These are phyloP conservation scores for Argentina anserina DNA, from an alignment of 306 rosid genomes.

Conservation along the genomic window DNA sequence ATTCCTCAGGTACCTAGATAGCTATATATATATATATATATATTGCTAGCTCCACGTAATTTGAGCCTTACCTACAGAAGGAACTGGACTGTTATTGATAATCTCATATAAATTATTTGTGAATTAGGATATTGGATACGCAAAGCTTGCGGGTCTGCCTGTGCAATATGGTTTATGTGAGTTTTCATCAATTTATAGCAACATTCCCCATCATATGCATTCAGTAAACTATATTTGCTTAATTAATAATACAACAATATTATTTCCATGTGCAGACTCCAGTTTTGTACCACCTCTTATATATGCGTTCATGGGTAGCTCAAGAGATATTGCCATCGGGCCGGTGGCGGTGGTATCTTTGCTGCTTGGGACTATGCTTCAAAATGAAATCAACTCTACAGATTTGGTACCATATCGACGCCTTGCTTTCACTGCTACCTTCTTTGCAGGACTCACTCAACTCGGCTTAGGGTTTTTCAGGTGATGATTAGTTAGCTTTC, in stretches of 20 bases:
- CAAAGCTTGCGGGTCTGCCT: conserved; percentile 34
- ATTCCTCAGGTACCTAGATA: conserved; percentile 60
- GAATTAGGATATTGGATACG: conserved; percentile 32
- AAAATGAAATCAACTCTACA: conserved; percentile 31
- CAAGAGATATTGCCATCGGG: conserved; percentile 81
- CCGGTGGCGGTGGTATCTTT: conserved; percentile 88
- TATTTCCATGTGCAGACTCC: conserved; percentile 39
- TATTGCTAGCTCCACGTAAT: background rate
- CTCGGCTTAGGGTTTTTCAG: conserved; percentile 46
- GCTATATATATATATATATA: too few species aligned
- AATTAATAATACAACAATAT: background rate
- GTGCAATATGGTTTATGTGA: conserved; percentile 32
- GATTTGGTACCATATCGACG: conserved; percentile 30
- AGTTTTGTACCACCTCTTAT: conserved; percentile 80
- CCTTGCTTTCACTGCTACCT: conserved; percentile 78
- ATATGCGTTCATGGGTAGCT: conserved; percentile 81
- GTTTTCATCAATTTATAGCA: background rate
- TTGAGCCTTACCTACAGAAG: background rate
- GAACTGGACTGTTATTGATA: background rate
- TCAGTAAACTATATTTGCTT: background rate
- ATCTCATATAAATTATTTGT: background rate
- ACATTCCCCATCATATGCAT: too few species aligned
- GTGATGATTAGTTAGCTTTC: too few species aligned
- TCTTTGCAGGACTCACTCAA: conserved; percentile 83
- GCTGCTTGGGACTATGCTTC: conserved; percentile 55